These are phyloP conservation scores for Ormosia semicastrata DNA, from an alignment of 306 rosid species.

Conservation along the genomic window DNA sequence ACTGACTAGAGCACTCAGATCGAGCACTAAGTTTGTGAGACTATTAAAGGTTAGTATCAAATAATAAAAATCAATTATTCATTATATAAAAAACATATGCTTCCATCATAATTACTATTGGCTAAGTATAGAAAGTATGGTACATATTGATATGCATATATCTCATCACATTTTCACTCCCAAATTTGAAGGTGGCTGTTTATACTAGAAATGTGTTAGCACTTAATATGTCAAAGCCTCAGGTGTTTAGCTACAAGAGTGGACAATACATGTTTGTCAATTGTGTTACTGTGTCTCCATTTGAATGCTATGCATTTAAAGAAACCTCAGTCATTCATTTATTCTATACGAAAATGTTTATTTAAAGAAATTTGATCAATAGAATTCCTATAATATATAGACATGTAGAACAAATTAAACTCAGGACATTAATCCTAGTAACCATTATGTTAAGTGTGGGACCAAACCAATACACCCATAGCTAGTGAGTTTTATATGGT, in stretches of 20 bases:
- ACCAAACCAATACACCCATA: too few species aligned
- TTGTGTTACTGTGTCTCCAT: slow-evolving; percentile 59
- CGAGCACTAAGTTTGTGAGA: too few species aligned
- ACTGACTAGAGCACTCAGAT: too few species aligned
- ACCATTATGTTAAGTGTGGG: too few species aligned
- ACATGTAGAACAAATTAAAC: background rate
- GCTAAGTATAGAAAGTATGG: background rate
- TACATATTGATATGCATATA: background rate
- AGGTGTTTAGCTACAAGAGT: slow-evolving; percentile 55
- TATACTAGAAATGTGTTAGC: slow-evolving; percentile 65
- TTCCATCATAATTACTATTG: background rate
- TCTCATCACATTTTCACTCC: slow-evolving; percentile 16
- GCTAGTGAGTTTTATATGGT: background rate
- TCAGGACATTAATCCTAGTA: too few species aligned
- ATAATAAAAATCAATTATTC: too few species aligned
- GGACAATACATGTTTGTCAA: slow-evolving; percentile 68
- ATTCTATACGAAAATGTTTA: slow-evolving; percentile 5
- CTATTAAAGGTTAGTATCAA: too few species aligned
- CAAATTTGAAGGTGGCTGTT: slow-evolving; percentile 54
- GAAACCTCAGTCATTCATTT: background rate
- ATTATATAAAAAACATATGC: too few species aligned
- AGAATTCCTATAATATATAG: too few species aligned
- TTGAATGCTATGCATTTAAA: slow-evolving; percentile 51
- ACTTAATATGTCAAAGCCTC: slow-evolving; percentile 63
- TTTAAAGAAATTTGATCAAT: too few species aligned